phyloP scores from a whole-genome alignment of 768 basidiomycete genomes.

The Amanita brunnescens region DNA sequence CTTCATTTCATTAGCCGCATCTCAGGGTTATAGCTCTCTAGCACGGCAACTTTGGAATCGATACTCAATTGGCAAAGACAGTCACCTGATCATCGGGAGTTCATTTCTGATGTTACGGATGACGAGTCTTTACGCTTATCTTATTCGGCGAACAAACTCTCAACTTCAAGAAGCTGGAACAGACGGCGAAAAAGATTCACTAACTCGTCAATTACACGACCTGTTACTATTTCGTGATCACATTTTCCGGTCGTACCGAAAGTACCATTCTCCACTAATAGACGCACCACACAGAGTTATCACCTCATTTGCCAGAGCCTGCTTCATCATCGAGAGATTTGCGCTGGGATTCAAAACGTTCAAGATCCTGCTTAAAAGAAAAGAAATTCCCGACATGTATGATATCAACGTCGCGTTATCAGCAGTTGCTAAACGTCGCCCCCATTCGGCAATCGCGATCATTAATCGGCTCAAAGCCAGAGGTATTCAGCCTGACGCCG shows the following conservation, averaged over 20 bases:
- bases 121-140: constrained; percentile 35
- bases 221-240: constrained; percentile 30
- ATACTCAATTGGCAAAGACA: constrained; percentile 36
- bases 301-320: constrained; percentile 54
- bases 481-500: constrained; percentile 42
- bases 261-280: constrained; percentile 36
- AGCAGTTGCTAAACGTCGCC: constrained; percentile 41
- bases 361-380: constrained; percentile 34
- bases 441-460: constrained; percentile 35
- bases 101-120: constrained; percentile 39
- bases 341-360: constrained; percentile 39
- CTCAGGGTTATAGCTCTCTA: constrained; percentile 35
- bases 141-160: constrained; percentile 15
- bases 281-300: constrained; percentile 40
- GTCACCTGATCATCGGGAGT: constrained; percentile 32
- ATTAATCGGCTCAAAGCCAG: constrained; percentile 40
- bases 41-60: constrained; percentile 52
- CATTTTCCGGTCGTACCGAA: constrained; percentile 36
- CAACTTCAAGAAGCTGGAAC: constrained; percentile 5
- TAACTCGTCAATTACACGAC: constrained; percentile 15
- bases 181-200: constrained; percentile 6
- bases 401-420: constrained; percentile 60
- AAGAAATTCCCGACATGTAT: constrained; percentile 48
- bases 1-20: constrained; percentile 40
- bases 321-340: constrained; percentile 46